phyloP scores from a whole-genome alignment of 2,329 filamentous ascomycete genomes.

The Ilyonectria mors-panacis region DNA sequence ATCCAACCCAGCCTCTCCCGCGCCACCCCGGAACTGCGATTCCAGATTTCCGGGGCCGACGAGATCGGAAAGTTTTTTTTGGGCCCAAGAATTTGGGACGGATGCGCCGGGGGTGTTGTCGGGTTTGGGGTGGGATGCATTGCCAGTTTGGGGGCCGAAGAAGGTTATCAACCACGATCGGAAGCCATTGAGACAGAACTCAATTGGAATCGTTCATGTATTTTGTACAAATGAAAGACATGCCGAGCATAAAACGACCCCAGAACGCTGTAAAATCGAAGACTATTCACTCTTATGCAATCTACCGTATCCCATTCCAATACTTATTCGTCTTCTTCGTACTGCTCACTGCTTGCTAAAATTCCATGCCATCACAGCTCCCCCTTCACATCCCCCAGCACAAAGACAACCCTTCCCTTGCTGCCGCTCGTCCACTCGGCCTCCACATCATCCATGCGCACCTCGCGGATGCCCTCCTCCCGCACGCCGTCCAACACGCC shows the following conservation, averaged over 20 bases:
- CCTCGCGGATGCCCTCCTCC: slow-evolving; percentile 38
- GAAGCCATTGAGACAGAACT: neutral
- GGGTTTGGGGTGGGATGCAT: neutral
- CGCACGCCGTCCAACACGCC: slow-evolving; percentile 42
- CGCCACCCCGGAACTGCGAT: slow-evolving; percentile 18
- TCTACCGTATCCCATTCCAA: neutral
- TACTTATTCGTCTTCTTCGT: neutral
- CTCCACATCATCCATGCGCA: slow-evolving; percentile 47
- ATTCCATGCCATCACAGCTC: neutral
- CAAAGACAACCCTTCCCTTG: slow-evolving; percentile 50
- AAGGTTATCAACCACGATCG: neutral
- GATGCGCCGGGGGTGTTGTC: neutral
- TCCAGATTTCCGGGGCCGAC: slow-evolving; percentile 10
- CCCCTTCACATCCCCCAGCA: neutral
- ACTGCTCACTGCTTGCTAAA: neutral
- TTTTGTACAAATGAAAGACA: neutral
- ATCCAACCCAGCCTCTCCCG: slow-evolving; percentile 4
- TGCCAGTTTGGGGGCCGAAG: neutral
- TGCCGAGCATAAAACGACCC: neutral
- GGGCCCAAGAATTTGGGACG: neutral
- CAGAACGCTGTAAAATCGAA: too few relatives aligned
- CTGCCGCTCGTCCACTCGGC: slow-evolving; percentile 42
- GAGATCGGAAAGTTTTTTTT: slow-evolving; percentile 3
- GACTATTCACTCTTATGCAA: neutral
- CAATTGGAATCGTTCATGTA: neutral